Percentiles rank a stretch among this genome's conserved stretches.
These are phyloP conservation scores for Mimosa bimucronata DNA, from an alignment of 306 rosid genomes.

Conservation along the genomic window DNA sequence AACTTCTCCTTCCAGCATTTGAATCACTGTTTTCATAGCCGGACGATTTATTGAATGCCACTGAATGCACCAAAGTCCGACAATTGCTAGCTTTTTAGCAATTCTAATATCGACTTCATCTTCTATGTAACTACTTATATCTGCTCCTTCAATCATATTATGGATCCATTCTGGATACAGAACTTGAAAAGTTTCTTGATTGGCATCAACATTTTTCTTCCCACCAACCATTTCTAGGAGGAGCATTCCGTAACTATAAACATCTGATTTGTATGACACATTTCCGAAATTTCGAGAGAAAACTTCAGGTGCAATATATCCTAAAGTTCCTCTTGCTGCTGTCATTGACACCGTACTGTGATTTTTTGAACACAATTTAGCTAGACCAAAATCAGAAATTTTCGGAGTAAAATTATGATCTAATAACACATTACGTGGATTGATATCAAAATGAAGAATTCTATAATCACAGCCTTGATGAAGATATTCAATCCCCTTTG, in stretches of 20 bases:
- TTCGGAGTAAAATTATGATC: background rate
- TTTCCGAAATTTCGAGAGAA: background rate
- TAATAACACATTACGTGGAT: background rate
- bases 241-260: background rate
- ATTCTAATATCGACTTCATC: background rate
- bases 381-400: conserved; percentile 6
- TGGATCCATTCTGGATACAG: background rate
- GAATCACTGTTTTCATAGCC: conserved; percentile 24
- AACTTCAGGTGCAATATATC: conserved; percentile 2
- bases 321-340: background rate
- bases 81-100: conserved; percentile 30
- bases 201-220: background rate
- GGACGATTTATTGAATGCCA: conserved; percentile 28
- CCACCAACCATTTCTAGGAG: background rate
- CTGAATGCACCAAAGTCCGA: conserved; percentile 41
- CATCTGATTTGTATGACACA: background rate
- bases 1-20: conserved; percentile 35
- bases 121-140: background rate
- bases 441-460: background rate
- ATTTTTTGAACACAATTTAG: background rate
- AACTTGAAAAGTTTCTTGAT: background rate
- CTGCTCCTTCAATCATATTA: background rate
- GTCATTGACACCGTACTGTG: background rate
- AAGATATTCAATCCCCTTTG: background rate
- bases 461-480: background rate